These are phyloP conservation scores for Liquidambar formosana DNA, from an alignment of 164 flowering plant genomes.

Conservation along the genomic window DNA sequence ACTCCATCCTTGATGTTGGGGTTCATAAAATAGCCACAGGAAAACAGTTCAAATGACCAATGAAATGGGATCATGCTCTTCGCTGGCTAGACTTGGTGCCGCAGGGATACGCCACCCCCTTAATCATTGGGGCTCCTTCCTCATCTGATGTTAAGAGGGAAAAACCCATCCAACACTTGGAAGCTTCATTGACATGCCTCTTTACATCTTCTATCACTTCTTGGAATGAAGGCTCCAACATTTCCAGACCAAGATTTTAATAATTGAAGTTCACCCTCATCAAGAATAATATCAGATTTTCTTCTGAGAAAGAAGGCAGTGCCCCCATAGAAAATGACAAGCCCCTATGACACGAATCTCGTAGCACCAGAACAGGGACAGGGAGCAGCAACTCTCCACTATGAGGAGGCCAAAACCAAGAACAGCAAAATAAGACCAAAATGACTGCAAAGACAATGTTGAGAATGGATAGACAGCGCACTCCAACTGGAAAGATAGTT, in stretches of 20 bases:
- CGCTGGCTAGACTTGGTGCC: neutral
- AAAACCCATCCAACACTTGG: neutral
- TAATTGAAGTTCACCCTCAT: no score
- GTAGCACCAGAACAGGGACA: slow-evolving; percentile 92
- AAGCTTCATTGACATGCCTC: neutral
- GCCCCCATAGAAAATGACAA: slow-evolving; percentile 28
- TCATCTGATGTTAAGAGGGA: neutral
- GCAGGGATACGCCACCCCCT: neutral
- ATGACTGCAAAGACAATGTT: slow-evolving; percentile 70
- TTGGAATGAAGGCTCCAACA: neutral
- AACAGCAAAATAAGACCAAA: slow-evolving; percentile 74
- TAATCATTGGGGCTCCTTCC: neutral
- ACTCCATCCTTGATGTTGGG: neutral
- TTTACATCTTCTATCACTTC: neutral
- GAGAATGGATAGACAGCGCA: slow-evolving; percentile 82
- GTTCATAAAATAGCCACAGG: no score
- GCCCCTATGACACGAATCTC: slow-evolving; percentile 81
- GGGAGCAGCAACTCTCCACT: slow-evolving; percentile 80
- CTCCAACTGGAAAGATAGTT: slow-evolving; percentile 60
- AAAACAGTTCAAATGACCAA: neutral
- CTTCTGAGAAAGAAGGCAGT: no score
- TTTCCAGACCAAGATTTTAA: neutral
- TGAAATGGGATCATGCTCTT: neutral
- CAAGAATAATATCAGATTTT: no score
- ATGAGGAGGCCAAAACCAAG: slow-evolving; percentile 87